phyloP scores from a whole-genome alignment of 2,329 filamentous ascomycete genomes.

The Colletotrichum sojae region DNA sequence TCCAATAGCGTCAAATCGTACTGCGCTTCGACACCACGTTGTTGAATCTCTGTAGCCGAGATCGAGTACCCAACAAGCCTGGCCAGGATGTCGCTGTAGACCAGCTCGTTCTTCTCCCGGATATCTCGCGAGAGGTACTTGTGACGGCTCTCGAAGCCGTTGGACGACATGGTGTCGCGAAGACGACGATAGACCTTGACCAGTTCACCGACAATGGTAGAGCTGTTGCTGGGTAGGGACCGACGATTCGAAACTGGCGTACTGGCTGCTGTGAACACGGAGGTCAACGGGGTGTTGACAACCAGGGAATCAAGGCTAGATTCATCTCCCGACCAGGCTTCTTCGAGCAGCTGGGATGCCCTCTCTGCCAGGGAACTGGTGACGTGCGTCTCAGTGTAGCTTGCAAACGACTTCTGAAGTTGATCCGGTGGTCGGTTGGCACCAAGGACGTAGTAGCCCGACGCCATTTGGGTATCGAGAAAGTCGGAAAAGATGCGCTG shows the following conservation, averaged over 20 bases:
- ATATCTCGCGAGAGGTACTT: conserved; percentile 46
- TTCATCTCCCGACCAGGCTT: conserved; percentile 59
- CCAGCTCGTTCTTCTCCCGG: conserved; percentile 60
- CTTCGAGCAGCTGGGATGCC: conserved; percentile 52
- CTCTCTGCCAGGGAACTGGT: conserved; percentile 57
- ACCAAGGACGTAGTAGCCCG: conserved; percentile 58
- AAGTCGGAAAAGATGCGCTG: conserved; percentile 76
- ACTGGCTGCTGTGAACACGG: conserved; percentile 56
- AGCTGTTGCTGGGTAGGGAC: conserved; percentile 51
- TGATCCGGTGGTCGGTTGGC: conserved; percentile 51
- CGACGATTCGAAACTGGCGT: conserved; percentile 54
- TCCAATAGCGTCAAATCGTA: conserved; percentile 83
- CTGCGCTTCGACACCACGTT: conserved; percentile 84
- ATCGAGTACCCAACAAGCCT: conserved; percentile 86
- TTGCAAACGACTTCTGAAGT: conserved; percentile 52
- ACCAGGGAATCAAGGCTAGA: conserved; percentile 50
- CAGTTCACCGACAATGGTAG: conserved; percentile 66
- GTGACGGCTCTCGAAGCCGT: conserved; percentile 62
- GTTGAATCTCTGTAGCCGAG: conserved; percentile 89
- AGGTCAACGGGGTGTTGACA: conserved; percentile 58
- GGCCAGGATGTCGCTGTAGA: conserved; percentile 72
- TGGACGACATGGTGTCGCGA: conserved; percentile 70
- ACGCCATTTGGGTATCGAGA: conserved; percentile 71
- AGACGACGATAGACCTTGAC: conserved; percentile 73
- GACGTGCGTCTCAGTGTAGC: conserved; percentile 56